Evolutionary conservation across 768 basidiomycete species (phyloP).

Genomic region (Mrakia hoshinonis): DNA sequence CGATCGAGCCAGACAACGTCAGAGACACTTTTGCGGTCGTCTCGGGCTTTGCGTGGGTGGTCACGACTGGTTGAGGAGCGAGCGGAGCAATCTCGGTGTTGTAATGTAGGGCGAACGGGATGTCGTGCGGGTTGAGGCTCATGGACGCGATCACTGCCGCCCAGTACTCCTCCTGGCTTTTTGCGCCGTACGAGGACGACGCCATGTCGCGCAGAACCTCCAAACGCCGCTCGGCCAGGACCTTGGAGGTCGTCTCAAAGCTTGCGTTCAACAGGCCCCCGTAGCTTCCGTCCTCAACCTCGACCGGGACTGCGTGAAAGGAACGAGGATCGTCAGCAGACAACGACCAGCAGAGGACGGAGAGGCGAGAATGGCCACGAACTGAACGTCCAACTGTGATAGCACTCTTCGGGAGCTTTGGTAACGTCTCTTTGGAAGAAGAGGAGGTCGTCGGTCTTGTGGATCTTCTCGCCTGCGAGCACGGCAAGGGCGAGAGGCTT

Average conservation of each 20-base stretch:
- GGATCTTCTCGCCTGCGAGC: not conserved
- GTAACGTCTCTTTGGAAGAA: conserved; percentile 22
- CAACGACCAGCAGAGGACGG: not conserved
- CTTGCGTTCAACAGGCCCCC: not conserved
- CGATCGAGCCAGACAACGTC: conserved; percentile 18
- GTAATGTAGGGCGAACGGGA: conserved; percentile 18
- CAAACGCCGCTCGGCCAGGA: conserved; percentile 23
- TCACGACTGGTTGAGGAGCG: not conserved
- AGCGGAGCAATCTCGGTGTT: not conserved
- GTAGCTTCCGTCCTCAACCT: not conserved
- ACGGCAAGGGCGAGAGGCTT: not conserved
- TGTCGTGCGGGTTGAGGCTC: conserved; percentile 7
- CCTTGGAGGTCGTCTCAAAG: conserved; percentile 19
- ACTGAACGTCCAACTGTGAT: not conserved
- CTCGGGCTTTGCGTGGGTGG: not conserved
- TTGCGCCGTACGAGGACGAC: not conserved
- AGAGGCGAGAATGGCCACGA: not conserved
- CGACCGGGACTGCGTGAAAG: not conserved
- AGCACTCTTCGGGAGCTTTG: conserved; percentile 19
- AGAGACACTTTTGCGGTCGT: not conserved
- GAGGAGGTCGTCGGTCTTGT: conserved; percentile 27
- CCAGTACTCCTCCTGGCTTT: not conserved
- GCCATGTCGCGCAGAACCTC: conserved; percentile 21
- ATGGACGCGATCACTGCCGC: conserved; percentile 18
- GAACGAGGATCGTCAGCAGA: not conserved